Base-by-base conservation (phyloP, 164 flowering plant genomes). In the Saururus chinensis region DNA sequence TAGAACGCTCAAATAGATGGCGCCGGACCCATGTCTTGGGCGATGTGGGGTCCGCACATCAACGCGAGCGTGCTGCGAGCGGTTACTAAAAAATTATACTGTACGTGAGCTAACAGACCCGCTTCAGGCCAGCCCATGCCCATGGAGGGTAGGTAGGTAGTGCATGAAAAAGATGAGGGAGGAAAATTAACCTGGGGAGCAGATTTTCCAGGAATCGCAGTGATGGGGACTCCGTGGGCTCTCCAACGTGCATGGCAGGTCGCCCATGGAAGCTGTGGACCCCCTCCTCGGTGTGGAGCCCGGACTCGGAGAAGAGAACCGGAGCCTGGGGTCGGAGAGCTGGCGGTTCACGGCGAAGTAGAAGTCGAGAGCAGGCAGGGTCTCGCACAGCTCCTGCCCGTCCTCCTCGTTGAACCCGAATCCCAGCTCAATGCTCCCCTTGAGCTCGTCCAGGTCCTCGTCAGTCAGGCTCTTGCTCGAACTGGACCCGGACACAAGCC, bases 341-440 rank as follows among this genome's bases (percentile, higher is more conserved):
- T 82, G 88, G 1, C 96, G 76, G 40, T 83, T 86, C 7, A 92
- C 95, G 0, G 95, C 90, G 51, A 87, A 92, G 40, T 87, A 89
- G 26, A 89, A 82, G 61, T 89, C 98, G 7, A 92, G 77, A 1
- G 98, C 98, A 0, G 98, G 98, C 63, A 92, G 72, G 0, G 96
- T 92, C 23, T 70, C 71, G 66, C 87, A 80, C 7, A 92, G 77
- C 19, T 61, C 64, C 35, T 83, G 91, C 5, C 92, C 92, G 0
- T 72, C 78, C 63, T 87, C 87, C 61, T 88, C 92, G 9, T 80
- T 80, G 74, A 89, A 89, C 30, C 90, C 91, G 21, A 92, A 92
- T 0, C 98, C 98, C 7, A 92, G 76, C 71, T 92, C 98, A 23
- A 92, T 87, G 65, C 82, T 80, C 7, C 96, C 98, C 62, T 83